Percentiles rank a stretch among this genome's conserved stretches.
These are phyloP conservation scores for Murraya koenigii DNA, from an alignment of 345 rosid species.

Conservation along the genomic window DNA sequence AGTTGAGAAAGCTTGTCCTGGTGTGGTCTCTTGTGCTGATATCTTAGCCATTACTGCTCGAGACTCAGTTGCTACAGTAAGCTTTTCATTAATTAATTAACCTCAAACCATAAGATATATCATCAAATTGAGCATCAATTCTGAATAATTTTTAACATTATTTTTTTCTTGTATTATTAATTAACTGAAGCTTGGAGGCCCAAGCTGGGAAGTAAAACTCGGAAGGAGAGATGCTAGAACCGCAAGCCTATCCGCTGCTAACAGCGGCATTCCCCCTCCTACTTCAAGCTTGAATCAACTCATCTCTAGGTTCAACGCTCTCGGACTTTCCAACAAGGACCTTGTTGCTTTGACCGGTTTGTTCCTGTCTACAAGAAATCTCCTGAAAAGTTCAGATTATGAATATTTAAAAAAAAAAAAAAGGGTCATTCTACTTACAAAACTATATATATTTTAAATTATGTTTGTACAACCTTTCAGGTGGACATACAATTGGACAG, in stretches of 20 bases:
- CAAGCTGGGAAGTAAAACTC: constrained; percentile 70
- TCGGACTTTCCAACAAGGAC: constrained; percentile 74
- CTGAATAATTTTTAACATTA: neutral
- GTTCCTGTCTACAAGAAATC: neutral
- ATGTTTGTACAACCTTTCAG: constrained; percentile 24
- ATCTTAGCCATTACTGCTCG: constrained; percentile 66
- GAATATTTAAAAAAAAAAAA: no score
- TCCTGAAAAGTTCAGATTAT: neutral
- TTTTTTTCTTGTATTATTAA: neutral
- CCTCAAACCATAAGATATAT: no score
- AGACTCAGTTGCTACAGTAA: constrained; percentile 58
- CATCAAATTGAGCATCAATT: neutral
- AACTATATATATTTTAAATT: neutral
- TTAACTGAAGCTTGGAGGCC: constrained; percentile 69
- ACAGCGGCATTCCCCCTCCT: constrained; percentile 69
- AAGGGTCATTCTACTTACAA: neutral
- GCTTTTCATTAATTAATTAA: neutral
- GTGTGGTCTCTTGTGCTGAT: constrained; percentile 89
- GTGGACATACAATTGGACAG: constrained; percentile 81
- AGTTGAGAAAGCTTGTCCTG: constrained; percentile 74
- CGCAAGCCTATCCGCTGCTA: constrained; percentile 78
- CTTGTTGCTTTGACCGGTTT: constrained; percentile 80
- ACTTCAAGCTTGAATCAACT: constrained; percentile 55
- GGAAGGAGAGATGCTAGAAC: constrained; percentile 86
- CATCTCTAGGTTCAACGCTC: constrained; percentile 47